Conservation (phyloP, 345 rosid species). For the Orychophragmus violaceus region DNA sequence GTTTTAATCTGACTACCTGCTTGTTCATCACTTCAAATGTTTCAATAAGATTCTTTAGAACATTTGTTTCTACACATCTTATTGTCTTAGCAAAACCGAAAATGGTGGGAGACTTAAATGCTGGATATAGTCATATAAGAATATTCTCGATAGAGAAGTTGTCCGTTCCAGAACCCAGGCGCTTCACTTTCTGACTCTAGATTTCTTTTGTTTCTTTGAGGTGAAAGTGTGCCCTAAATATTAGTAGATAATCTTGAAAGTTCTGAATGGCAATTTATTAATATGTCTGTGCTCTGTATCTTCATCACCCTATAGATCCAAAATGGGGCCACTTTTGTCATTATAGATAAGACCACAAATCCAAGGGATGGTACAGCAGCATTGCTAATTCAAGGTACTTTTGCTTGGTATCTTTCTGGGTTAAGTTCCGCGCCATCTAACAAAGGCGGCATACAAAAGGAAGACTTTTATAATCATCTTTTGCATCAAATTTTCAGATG, state of each 20-base stretch:
- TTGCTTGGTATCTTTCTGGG: slow-evolving; percentile 1
- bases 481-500: slow-evolving; percentile 43
- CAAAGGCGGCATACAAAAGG: not conserved
- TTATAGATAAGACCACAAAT: slow-evolving; percentile 67
- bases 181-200: slow-evolving; percentile 4
- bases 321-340: slow-evolving; percentile 96
- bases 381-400: slow-evolving; percentile 73
- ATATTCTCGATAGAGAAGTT: not conserved
- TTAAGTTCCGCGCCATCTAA: not conserved
- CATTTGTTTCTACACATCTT: not conserved
- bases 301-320: slow-evolving; percentile 57
- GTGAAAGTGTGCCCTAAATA: slow-evolving; percentile 5
- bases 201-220: slow-evolving; percentile 3
- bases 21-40: slow-evolving; percentile 11
- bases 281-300: slow-evolving; percentile 30
- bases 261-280: slow-evolving; percentile 21
- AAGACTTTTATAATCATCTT: not conserved
- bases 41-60: not conserved
- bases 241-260: slow-evolving; percentile 1
- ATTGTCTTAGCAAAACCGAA: not conserved
- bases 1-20: not conserved
- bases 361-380: slow-evolving; percentile 74
- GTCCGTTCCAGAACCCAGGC: not conserved
- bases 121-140: not conserved
- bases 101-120: not conserved